phyloP scores from a whole-genome alignment of 371 early-diverging fungal genomes.

The Zancudomyces culisetae region DNA sequence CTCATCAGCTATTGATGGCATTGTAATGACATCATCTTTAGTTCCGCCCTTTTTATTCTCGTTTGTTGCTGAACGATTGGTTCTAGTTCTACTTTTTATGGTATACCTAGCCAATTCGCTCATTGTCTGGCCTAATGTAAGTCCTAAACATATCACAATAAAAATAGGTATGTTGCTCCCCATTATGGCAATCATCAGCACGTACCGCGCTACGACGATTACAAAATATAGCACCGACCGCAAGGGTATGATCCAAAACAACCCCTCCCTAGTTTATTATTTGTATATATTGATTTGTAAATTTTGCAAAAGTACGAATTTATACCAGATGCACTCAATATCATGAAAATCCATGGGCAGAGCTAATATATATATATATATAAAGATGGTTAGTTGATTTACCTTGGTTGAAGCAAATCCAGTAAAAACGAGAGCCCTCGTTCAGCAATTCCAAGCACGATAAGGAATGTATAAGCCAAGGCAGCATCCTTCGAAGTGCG shows the following conservation, averaged over 20 bases:
- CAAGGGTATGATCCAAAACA: slow-evolving; percentile 18
- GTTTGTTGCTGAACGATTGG: too few relatives aligned
- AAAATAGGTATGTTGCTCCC: slow-evolving; percentile 10
- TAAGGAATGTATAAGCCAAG: slow-evolving; percentile 15
- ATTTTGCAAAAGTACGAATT: not conserved
- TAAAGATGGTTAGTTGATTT: not conserved
- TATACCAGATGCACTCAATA: not conserved
- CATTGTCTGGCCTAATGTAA: slow-evolving; percentile 16
- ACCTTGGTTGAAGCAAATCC: slow-evolving; percentile 8
- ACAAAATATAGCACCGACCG: slow-evolving; percentile 19
- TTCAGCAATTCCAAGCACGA: slow-evolving; percentile 16
- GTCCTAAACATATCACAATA: slow-evolving; percentile 13
- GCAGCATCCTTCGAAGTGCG: too few relatives aligned
- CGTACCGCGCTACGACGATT: slow-evolving; percentile 15
- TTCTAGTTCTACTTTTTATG: not conserved
- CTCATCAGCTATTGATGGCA: not conserved
- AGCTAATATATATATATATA: not conserved
- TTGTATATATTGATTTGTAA: not conserved
- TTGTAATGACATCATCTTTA: not conserved
- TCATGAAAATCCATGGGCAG: not conserved
- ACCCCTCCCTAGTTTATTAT: slow-evolving; percentile 11
- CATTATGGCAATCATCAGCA: slow-evolving; percentile 22
- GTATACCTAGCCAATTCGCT: slow-evolving; percentile 13
- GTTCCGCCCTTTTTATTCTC: too few relatives aligned
- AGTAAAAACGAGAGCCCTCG: slow-evolving; percentile 12